Conservation (phyloP, 75 land plant species). For the Isoetes taiwanensis region DNA sequence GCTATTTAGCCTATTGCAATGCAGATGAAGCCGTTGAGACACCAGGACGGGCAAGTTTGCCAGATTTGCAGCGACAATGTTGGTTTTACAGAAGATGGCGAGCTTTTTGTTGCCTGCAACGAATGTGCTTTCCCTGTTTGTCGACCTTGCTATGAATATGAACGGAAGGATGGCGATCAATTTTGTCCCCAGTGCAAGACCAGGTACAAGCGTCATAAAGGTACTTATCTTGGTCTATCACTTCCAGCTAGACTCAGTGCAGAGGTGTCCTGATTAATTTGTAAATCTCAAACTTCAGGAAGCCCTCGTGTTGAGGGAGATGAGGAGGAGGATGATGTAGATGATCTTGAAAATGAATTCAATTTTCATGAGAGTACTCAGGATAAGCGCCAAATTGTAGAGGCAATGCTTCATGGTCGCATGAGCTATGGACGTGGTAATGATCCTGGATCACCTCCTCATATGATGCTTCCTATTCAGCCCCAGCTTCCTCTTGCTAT, state of each 20-base stretch:
- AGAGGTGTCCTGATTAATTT: background rate
- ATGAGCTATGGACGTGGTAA: conserved; percentile 73
- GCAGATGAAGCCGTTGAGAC: conserved; percentile 60
- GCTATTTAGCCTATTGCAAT: too few species aligned
- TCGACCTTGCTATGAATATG: conserved; percentile 70
- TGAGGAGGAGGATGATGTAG: conserved; percentile 51
- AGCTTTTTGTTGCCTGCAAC: conserved; percentile 71
- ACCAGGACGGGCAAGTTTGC: conserved; percentile 50
- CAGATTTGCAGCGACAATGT: conserved; percentile 66
- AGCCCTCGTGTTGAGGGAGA: conserved; percentile 81
- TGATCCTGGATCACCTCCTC: conserved; percentile 30
- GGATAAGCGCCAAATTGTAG: conserved; percentile 35
- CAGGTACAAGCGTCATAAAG: conserved; percentile 64
- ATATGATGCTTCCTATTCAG: conserved; percentile 17
- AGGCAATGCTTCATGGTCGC: conserved; percentile 66
- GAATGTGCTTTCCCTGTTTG: conserved; percentile 74
- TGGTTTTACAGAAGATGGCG: conserved; percentile 53
- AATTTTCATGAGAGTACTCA: conserved; percentile 33
- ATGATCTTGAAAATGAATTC: conserved; percentile 6
- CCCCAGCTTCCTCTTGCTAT: conserved; percentile 36
- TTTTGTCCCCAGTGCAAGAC: conserved; percentile 72
- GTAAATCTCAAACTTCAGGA: conserved; percentile 20
- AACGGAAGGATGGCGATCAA: conserved; percentile 59
- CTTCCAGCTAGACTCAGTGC: background rate
- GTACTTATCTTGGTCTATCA: conserved; percentile 5